Conservation (phyloP, 2,329 filamentous ascomycete genomes). For the Paecilomyces sp. region DNA sequence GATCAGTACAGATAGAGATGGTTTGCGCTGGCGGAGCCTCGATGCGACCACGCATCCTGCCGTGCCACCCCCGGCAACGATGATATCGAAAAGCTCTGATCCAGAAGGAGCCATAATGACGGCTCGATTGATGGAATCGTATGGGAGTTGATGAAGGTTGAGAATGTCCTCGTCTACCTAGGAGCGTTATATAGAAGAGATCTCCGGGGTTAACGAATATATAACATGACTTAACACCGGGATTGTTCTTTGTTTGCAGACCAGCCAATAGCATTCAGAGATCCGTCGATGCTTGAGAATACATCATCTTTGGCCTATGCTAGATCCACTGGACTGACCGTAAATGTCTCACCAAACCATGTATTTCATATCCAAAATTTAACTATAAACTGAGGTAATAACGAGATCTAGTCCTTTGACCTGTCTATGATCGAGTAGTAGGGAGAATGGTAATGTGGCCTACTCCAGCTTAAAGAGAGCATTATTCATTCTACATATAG, state of each 20-base stretch:
- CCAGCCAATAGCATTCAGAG: neutral
- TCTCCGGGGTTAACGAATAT: neutral
- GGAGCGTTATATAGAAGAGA: neutral
- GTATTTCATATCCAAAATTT: neutral
- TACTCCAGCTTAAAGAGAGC: neutral
- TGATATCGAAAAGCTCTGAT: neutral
- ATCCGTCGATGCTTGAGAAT: neutral
- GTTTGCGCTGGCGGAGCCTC: neutral
- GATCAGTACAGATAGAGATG: neutral
- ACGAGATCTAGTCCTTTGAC: neutral
- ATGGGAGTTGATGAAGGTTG: neutral
- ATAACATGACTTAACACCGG: neutral
- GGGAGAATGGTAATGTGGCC: neutral
- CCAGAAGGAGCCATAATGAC: neutral
- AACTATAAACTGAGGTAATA: neutral
- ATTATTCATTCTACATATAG: neutral
- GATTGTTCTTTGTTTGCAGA: neutral
- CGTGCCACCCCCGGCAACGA: constrained; percentile 2
- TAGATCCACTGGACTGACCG: neutral
- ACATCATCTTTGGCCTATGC: neutral
- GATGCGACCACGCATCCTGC: constrained; percentile 2
- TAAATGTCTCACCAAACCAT: neutral
- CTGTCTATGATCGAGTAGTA: neutral
- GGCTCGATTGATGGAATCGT: neutral
- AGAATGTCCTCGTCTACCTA: neutral